These are phyloP conservation scores for Candida verbasci DNA, from an alignment of 805 yeast species.

Conservation along the genomic window DNA sequence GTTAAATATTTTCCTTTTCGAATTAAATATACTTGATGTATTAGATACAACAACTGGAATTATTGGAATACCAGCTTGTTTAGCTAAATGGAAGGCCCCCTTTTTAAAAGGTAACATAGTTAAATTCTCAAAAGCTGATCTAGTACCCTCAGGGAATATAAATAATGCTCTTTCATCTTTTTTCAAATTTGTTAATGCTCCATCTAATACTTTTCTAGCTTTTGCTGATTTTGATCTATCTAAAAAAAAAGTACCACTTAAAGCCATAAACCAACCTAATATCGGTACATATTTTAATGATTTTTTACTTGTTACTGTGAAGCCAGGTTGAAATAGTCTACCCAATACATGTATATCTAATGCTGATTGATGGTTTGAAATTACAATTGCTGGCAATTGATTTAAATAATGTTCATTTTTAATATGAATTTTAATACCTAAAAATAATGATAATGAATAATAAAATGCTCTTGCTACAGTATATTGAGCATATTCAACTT, in stretches of 20 bases:
- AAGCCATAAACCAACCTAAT: slow-evolving; percentile 94
- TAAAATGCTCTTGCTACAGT: slow-evolving; percentile 83
- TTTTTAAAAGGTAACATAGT: slow-evolving; percentile 85
- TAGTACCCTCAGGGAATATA: slow-evolving; percentile 96
- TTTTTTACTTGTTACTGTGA: slow-evolving; percentile 89
- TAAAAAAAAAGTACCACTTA: slow-evolving; percentile 86
- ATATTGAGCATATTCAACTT: slow-evolving; percentile 80
- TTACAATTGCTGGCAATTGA: slow-evolving; percentile 65
- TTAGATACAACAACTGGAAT: slow-evolving; percentile 87
- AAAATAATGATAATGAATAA: slow-evolving; percentile 48
- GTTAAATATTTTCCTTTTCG: slow-evolving; percentile 60
- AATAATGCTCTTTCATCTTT: slow-evolving; percentile 67
- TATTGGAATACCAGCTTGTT: slow-evolving; percentile 84
- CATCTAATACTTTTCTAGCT: slow-evolving; percentile 69
- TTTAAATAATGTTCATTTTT: slow-evolving; percentile 58
- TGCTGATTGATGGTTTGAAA: slow-evolving; percentile 89
- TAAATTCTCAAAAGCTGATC: slow-evolving; percentile 71
- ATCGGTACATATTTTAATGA: slow-evolving; percentile 81
- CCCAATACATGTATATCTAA: slow-evolving; percentile 82
- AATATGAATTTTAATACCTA: slow-evolving; percentile 70
- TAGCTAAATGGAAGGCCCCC: slow-evolving; percentile 97
- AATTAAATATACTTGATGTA: slow-evolving; percentile 67
- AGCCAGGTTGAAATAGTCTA: slow-evolving; percentile 77
- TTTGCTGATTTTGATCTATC: slow-evolving; percentile 76
- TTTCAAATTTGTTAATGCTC: slow-evolving; percentile 62